These are phyloP conservation scores for Aspergillus panamensis DNA, from an alignment of 495 filamentous ascomycete species.

Conservation along the genomic window DNA sequence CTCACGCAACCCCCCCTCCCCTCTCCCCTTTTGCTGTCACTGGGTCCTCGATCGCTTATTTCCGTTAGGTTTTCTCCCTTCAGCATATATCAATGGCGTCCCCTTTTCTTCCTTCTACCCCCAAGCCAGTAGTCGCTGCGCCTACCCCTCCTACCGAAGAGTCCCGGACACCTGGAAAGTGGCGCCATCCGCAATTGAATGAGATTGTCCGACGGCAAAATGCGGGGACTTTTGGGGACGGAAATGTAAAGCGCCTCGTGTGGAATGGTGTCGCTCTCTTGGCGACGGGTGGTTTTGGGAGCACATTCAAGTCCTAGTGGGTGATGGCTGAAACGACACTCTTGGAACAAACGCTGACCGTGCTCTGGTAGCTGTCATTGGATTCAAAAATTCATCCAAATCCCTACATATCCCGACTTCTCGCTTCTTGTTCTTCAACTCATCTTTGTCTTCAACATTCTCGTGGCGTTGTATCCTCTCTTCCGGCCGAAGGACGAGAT, in stretches of 20 bases:
- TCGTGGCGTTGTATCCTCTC: constrained; percentile 63
- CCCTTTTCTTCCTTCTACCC: constrained; percentile 51
- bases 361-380: constrained; percentile 21
- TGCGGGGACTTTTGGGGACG: constrained; percentile 67
- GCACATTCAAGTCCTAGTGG: constrained; percentile 38
- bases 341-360: constrained; percentile 6
- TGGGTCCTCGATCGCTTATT: constrained; percentile 1
- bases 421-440: constrained; percentile 50
- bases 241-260: constrained; percentile 59
- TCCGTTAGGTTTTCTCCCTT: constrained; percentile 1
- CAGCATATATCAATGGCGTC: constrained; percentile 34
- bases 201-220: constrained; percentile 74
- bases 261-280: constrained; percentile 60
- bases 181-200: constrained; percentile 77
- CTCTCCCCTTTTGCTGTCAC: not conserved
- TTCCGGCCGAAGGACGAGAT: constrained; percentile 69
- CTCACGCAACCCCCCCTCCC: not conserved
- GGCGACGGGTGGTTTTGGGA: constrained; percentile 40
- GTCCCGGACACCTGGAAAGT: constrained; percentile 69
- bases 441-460: constrained; percentile 63
- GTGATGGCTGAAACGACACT: constrained; percentile 14
- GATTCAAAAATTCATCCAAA: constrained; percentile 22
- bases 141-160: constrained; percentile 42
- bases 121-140: constrained; percentile 53
- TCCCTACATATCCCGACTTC: constrained; percentile 34